Evolutionary conservation across 805 yeast genomes (phyloP), one percentile per base, ranked within the genome.

Genomic region (Kuraishia cidri): DNA sequence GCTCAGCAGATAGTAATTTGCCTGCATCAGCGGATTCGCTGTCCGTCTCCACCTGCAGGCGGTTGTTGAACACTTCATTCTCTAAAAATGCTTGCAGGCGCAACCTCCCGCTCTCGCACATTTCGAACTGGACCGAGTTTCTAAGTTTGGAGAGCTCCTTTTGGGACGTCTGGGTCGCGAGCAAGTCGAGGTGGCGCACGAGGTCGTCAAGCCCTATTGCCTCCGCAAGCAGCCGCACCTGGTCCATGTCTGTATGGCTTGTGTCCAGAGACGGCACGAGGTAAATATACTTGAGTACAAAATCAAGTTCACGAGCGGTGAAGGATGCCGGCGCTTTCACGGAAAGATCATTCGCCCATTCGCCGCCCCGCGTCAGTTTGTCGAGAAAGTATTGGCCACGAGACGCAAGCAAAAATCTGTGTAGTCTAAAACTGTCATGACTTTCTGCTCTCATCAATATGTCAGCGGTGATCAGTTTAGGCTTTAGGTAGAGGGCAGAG

Each of bases 351-450:
- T 20, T 20, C 9, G 7, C 23, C 10, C 23, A 7, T 7, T 20
- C 10, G 9, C 9, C 7, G 23, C 7, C 9, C 23, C 7, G 23
- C 10, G 10, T 10, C 23, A 63, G 44, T 16, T 44, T 39, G 2
- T 45, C 31, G 20, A 37, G 40, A 29, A 67, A 54, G 31, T 45
- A 53, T 1, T 43, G 33, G 28, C 66, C 54, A 40, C 69, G 46
- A 0, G 64, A 54, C n/a, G 41, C 37, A 11, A 71, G 37, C 44
- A 70, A 45, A 42, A 69, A 70, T 32, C 52, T 53, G 43, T 71
- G 75, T 3, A 60, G 40, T 24, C 43, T 43, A 28, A 57, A 37
- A 3, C 17, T 29, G 12, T 24, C 32, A 24, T 41, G 43, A 5
- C 47, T 6, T 8, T 19, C 45, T 18, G 52, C 44, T n/a, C 42